Percentiles rank a stretch among this genome's conserved stretches.
Conservation (phyloP, 495 filamentous ascomycete genomes). For the Amorphotheca resinae region DNA sequence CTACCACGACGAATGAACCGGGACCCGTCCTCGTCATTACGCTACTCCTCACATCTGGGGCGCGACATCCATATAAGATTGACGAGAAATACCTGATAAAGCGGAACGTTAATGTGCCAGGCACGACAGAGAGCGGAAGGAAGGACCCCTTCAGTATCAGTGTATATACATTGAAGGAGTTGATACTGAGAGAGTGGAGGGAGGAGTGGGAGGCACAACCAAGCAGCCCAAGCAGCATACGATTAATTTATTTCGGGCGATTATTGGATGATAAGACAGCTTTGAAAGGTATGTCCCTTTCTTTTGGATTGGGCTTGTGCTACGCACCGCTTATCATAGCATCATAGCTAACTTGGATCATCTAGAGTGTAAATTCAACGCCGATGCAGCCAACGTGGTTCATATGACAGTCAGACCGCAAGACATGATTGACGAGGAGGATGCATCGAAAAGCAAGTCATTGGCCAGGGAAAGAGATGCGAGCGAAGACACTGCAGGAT, state of each 20-base stretch:
- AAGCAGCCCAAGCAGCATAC: constrained; percentile 69
- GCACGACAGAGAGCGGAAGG: constrained; percentile 33
- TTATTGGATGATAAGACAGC: constrained; percentile 75
- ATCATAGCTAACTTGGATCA: neutral
- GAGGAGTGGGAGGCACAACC: constrained; percentile 82
- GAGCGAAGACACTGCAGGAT: constrained; percentile 52
- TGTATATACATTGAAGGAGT: constrained; percentile 81
- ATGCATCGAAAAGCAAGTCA: constrained; percentile 61
- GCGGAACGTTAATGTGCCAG: constrained; percentile 60
- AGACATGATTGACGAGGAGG: constrained; percentile 82
- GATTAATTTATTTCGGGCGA: constrained; percentile 80
- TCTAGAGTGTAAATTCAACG: constrained; percentile 66
- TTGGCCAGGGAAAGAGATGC: constrained; percentile 44
- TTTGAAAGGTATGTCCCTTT: constrained; percentile 46
- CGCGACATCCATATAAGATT: constrained; percentile 75
- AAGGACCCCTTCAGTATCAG: constrained; percentile 79
- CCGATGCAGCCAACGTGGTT: constrained; percentile 62
- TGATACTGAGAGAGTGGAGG: constrained; percentile 84
- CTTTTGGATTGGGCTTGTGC: constrained; percentile 1
- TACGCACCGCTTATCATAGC: neutral
- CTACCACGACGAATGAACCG: neutral
- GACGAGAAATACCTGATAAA: constrained; percentile 76
- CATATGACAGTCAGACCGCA: constrained; percentile 90
- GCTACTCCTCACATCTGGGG: constrained; percentile 65
- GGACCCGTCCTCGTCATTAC: constrained; percentile 37